Percentiles rank a stretch among this genome's conserved stretches.
These are phyloP conservation scores for Solanum hybrid DNA, from an alignment of 305 asterid genomes.

Conservation along the genomic window DNA sequence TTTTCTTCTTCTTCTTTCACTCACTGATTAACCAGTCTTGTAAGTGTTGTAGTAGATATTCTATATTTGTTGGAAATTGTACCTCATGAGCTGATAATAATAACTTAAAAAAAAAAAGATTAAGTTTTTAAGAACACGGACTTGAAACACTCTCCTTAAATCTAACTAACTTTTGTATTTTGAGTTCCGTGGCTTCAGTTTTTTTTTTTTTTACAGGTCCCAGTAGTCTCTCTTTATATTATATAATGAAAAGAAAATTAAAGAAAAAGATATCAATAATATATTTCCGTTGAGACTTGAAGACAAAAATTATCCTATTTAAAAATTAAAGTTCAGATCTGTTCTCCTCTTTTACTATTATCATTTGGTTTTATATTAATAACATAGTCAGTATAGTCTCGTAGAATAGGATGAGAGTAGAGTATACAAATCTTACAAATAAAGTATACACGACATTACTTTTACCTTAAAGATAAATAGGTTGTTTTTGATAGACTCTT, in stretches of 20 bases:
- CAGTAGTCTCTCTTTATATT: neutral
- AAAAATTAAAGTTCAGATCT: neutral
- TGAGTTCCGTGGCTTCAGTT: conserved; percentile 15
- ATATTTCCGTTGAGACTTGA: conserved; percentile 16
- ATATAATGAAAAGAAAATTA: neutral
- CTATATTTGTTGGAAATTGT: conserved; percentile 37
- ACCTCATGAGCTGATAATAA: conserved; percentile 10
- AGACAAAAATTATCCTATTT: neutral
- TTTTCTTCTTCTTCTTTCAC: conserved; percentile 14
- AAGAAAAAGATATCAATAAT: neutral
- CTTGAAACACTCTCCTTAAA: conserved; percentile 40
- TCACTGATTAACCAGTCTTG: neutral
- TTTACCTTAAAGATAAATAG: neutral
- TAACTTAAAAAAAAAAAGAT: neutral
- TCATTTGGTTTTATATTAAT: neutral
- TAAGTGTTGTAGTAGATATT: neutral
- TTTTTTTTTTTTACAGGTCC: neutral
- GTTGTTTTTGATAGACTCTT: neutral
- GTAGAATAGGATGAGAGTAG: neutral
- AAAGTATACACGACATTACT: neutral
- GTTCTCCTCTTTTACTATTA: neutral
- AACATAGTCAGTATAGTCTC: too few species aligned
- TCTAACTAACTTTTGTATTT: conserved; percentile 29
- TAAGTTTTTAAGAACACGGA: conserved; percentile 34
- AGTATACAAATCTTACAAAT: neutral